Conservation (phyloP, 495 filamentous ascomycete genomes). For the Pyrenopolyporus hunteri region DNA sequence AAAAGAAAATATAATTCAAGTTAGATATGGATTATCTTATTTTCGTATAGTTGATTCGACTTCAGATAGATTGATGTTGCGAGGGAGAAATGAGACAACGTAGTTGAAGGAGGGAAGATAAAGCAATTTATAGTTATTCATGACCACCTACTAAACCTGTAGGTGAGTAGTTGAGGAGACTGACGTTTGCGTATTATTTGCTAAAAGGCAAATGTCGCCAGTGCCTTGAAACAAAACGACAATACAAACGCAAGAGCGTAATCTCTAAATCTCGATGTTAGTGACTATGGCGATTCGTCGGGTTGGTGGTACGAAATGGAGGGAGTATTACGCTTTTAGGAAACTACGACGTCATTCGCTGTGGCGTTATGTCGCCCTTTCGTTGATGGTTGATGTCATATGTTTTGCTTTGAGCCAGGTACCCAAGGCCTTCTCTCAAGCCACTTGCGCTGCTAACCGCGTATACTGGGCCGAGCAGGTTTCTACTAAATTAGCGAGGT, state of each 20-base stretch:
- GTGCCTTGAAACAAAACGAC: not conserved
- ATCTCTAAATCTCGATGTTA: conserved; percentile 27
- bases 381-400: conserved; percentile 40
- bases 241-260: conserved; percentile 12
- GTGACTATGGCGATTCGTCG: conserved; percentile 21
- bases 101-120: not conserved
- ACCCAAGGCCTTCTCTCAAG: conserved; percentile 29
- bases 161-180: too few species aligned
- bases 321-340: conserved; percentile 32
- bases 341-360: conserved; percentile 30
- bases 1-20: not conserved
- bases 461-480: not conserved
- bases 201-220: not conserved
- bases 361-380: conserved; percentile 16
- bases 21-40: not conserved
- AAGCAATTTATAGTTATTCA: conserved; percentile 2
- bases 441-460: conserved; percentile 7
- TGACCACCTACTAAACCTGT: too few species aligned
- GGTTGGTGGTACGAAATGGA: conserved; percentile 24
- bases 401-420: conserved; percentile 7
- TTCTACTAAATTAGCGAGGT: not conserved
- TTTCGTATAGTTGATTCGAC: not conserved
- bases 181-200: not conserved
- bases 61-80: not conserved
- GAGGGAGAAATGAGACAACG: not conserved